A percentile compares a stretch with the other conserved stretches of the same genome.
These are phyloP conservation scores for Picochlorum sp. DNA, from an alignment of 139 green algal species.

Conservation along the genomic window DNA sequence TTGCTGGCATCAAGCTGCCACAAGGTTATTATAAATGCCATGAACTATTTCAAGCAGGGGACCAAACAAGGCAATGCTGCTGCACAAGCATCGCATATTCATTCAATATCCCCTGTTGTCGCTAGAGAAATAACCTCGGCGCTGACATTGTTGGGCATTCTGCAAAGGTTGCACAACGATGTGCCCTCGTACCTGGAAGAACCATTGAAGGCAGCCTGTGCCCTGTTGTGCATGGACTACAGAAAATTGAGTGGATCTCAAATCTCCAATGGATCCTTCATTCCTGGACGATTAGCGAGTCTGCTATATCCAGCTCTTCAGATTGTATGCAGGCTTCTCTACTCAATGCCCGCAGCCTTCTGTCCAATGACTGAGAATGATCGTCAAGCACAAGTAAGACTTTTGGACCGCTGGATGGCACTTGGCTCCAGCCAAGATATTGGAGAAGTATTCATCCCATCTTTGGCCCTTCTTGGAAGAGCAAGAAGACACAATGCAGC, in stretches of 20 bases:
- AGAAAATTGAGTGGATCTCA: not conserved
- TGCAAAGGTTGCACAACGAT: not conserved
- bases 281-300: not conserved
- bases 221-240: slow-evolving; percentile 14
- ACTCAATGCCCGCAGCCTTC: slow-evolving; percentile 8
- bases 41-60: not conserved
- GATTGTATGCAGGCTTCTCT: slow-evolving; percentile 22
- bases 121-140: slow-evolving; percentile 10
- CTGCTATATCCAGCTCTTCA: slow-evolving; percentile 1
- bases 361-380: slow-evolving; percentile 6
- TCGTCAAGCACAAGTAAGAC: not conserved
- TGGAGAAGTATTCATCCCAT: slow-evolving; percentile 24
- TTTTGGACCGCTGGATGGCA: slow-evolving; percentile 20
- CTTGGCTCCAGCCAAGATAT: slow-evolving; percentile 10
- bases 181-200: slow-evolving; percentile 10
- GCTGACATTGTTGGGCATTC: slow-evolving; percentile 2
- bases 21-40: not conserved
- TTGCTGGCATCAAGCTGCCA: slow-evolving; percentile 10
- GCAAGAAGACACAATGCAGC: slow-evolving; percentile 25
- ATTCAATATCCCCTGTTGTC: slow-evolving; percentile 5
- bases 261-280: not conserved
- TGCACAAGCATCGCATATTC: slow-evolving; percentile 7
- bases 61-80: not conserved
- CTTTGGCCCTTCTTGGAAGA: slow-evolving; percentile 8
- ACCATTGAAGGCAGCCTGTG: slow-evolving; percentile 11